Base-by-base conservation (phyloP, 306 rosid species). In the Glycine soja region DNA sequence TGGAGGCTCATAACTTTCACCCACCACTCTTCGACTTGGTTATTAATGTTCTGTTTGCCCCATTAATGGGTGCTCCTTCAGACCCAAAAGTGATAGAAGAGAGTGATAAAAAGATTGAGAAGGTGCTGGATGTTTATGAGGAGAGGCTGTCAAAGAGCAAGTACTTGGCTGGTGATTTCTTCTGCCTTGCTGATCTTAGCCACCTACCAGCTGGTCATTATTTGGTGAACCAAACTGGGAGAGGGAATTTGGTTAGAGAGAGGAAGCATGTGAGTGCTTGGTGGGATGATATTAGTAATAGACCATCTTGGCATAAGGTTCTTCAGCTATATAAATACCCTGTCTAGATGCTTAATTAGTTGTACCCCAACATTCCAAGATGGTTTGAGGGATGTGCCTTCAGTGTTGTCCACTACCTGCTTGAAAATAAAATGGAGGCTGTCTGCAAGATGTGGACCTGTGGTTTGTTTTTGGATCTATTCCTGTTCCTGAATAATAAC, bases 261-360 rank as follows among this genome's bases (percentile, higher is more conserved):
- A 86, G 91, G 82, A 86, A 88, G 51, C 90, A 80, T 75, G 86
- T 91, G 63, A 85, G 85, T 64, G 91, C 87, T 51, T 91, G 92
- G 92, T 86, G 90, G 92, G 90, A 84, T 71, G 89, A 89, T 53
- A 91, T 90, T 24, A 87, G 90, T 18, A 82, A n/a, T 68, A 81
- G 92, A 56, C 91, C 91, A 7, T 71, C 94, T 0, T 90, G 94
- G 91, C 71, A 87, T 85, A 87, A 82, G 81, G 90, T 89, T 16
- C 72, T 89, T 0, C 50, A 89, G 65, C 77, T 43, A 15, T 83
- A 79, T 70, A 68, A 79, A 7, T 86, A 79, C 58, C 80, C 84
- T 61, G 62, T 86, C 10, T 85, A 77, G 69, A 32, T 58, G 48
- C 72, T 32, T 70, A n/a, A 12, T 48, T 42, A 15, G 58, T 13